phyloP scores from a whole-genome alignment of 2,329 filamentous ascomycete genomes.

The Colletotrichum euphorbiae region DNA sequence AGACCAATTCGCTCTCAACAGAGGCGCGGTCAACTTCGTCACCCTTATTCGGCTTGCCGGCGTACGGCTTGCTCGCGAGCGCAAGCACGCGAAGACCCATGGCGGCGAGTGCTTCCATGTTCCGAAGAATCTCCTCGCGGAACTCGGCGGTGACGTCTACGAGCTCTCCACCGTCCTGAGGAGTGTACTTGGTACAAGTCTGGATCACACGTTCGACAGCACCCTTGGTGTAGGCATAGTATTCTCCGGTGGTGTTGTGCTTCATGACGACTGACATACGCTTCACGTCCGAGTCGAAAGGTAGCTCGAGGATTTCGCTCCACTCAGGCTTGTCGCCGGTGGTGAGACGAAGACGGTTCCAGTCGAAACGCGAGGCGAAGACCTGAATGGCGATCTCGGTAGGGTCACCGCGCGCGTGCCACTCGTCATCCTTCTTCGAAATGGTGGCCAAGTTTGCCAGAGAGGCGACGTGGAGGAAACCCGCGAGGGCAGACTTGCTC shows the following conservation, averaged over 20 bases:
- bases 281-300: conserved; percentile 40
- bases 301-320: conserved; percentile 64
- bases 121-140: conserved; percentile 66
- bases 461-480: conserved; percentile 66
- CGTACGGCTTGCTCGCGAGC: conserved; percentile 63
- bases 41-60: conserved; percentile 1
- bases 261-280: conserved; percentile 39
- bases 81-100: conserved; percentile 76
- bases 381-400: conserved; percentile 77
- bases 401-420: conserved; percentile 69
- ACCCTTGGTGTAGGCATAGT: conserved; percentile 66
- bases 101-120: conserved; percentile 72
- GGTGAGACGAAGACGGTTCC: conserved; percentile 61
- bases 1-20: conserved; percentile 33
- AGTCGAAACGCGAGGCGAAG: conserved; percentile 71
- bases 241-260: conserved; percentile 44
- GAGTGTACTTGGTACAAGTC: conserved; percentile 61
- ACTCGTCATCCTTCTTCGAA: conserved; percentile 57
- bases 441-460: conserved; percentile 70
- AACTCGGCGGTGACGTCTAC: conserved; percentile 62
- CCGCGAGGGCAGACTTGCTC: conserved; percentile 49
- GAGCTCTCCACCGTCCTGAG: conserved; percentile 45
- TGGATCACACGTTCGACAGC: conserved; percentile 76
- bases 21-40: conserved; percentile 11
- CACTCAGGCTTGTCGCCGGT: conserved; percentile 54